Conservation (phyloP, 2,329 filamentous ascomycete genomes). For the Blumeriella jaapii region DNA sequence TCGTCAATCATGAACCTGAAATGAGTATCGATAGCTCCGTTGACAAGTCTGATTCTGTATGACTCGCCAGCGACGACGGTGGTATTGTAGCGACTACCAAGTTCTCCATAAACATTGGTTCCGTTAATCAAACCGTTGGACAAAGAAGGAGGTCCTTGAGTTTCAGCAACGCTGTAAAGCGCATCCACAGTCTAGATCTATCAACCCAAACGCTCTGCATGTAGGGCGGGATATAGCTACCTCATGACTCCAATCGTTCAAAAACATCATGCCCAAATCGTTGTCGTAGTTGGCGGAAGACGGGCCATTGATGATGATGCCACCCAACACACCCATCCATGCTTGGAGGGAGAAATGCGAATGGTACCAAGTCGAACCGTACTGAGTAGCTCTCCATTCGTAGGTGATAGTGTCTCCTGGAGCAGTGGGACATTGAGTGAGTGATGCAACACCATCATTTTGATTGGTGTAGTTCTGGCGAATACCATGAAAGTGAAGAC, state of each 20-base stretch:
- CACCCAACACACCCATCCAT: conserved; percentile 45
- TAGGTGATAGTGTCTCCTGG: conserved; percentile 12
- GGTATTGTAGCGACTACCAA: conserved; percentile 23
- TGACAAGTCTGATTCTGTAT: conserved; percentile 36
- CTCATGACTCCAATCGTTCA: conserved; percentile 25
- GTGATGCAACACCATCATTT: conserved; percentile 32
- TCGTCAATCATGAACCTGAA: conserved; percentile 38
- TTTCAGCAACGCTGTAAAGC: conserved; percentile 14
- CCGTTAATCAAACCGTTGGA: conserved; percentile 25
- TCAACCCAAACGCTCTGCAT: too few species aligned
- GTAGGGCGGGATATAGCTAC: too few species aligned
- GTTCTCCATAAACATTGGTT: conserved; percentile 13
- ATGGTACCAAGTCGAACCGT: conserved; percentile 37
- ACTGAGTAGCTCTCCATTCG: conserved; percentile 8
- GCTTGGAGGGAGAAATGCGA: conserved; percentile 40
- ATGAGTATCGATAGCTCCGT: conserved; percentile 24
- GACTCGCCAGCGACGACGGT: conserved; percentile 30
- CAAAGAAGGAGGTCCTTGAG: conserved; percentile 21
- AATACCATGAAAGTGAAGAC: conserved; percentile 37
- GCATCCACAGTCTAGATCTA: conserved; percentile 17
- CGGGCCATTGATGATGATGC: conserved; percentile 49
- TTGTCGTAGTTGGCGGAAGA: conserved; percentile 46
- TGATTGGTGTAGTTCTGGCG: conserved; percentile 31
- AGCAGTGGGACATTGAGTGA: conserved; percentile 52
- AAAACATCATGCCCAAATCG: conserved; percentile 42